phyloP scores from a whole-genome alignment of 768 basidiomycete species.

The Hericium erinaceus region DNA sequence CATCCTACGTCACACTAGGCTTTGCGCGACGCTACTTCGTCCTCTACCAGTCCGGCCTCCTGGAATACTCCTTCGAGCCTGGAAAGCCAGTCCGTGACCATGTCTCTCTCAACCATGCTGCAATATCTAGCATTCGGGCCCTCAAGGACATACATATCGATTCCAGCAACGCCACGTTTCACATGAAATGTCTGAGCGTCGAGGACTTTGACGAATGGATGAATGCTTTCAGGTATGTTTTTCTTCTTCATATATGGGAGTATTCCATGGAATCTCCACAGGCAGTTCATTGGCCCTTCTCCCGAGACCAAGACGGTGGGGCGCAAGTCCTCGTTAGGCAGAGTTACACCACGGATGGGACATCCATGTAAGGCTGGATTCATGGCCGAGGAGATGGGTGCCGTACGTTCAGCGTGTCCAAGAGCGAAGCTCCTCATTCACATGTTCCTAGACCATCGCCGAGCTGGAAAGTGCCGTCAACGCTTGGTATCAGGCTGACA shows the following conservation, averaged over 20 bases:
- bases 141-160: conserved; percentile 79
- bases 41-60: conserved; percentile 54
- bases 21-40: conserved; percentile 81
- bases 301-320: conserved; percentile 28
- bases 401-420: conserved; percentile 31
- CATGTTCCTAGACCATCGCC: conserved; percentile 37
- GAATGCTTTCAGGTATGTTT: conserved; percentile 54
- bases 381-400: conserved; percentile 59
- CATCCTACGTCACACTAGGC: conserved; percentile 32
- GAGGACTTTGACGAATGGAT: conserved; percentile 74
- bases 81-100: conserved; percentile 66
- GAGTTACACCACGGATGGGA: conserved; percentile 31
- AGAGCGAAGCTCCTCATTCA: background rate
- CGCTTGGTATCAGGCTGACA: conserved; percentile 30
- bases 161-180: conserved; percentile 67
- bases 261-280: conserved; percentile 20
- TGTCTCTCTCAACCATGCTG: conserved; percentile 51
- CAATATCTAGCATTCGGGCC: conserved; percentile 66
- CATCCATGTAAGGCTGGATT: conserved; percentile 40
- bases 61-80: conserved; percentile 68
- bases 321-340: conserved; percentile 26
- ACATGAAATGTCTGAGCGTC: conserved; percentile 65
- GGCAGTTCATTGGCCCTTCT: conserved; percentile 49
- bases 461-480: conserved; percentile 49
- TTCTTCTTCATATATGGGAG: background rate